Conservation (phyloP, 164 flowering plant genomes). For the Pachysandra terminalis region DNA sequence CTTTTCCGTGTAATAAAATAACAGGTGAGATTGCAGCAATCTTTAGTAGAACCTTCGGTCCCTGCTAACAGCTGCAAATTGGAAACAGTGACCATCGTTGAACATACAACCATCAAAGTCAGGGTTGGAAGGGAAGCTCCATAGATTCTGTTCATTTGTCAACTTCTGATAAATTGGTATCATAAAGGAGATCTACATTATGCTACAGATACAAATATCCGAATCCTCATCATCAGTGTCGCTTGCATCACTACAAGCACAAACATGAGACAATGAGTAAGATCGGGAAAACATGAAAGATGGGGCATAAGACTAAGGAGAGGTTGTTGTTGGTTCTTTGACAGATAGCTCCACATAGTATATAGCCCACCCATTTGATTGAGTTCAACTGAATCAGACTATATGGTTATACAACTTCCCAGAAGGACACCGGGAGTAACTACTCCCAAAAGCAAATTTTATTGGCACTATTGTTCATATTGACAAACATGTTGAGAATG, state of each 20-base stretch:
- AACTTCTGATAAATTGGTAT: conserved; percentile 9
- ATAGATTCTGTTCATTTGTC: conserved; percentile 2
- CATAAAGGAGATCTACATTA: conserved; percentile 51
- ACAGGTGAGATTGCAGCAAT: background rate
- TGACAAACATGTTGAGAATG: background rate
- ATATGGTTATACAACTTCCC: background rate
- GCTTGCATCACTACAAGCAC: conserved; percentile 54
- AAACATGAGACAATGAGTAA: conserved; percentile 10
- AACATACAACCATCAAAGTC: background rate
- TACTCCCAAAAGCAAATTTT: background rate
- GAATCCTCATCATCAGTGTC: conserved; percentile 72
- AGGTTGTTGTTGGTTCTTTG: no score
- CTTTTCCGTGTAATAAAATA: background rate
- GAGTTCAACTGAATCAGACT: background rate
- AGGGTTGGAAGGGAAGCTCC: background rate
- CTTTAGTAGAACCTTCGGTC: background rate
- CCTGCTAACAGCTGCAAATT: background rate
- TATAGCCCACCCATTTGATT: no score
- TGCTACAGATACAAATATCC: conserved; percentile 70
- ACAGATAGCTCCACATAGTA: no score
- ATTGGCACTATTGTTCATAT: background rate
- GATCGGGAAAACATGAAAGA: background rate
- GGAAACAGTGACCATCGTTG: background rate
- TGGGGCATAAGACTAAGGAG: background rate
- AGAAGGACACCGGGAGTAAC: background rate